Base-by-base conservation (phyloP, 306 rosid genomes). In the Cucurbita moschata region DNA sequence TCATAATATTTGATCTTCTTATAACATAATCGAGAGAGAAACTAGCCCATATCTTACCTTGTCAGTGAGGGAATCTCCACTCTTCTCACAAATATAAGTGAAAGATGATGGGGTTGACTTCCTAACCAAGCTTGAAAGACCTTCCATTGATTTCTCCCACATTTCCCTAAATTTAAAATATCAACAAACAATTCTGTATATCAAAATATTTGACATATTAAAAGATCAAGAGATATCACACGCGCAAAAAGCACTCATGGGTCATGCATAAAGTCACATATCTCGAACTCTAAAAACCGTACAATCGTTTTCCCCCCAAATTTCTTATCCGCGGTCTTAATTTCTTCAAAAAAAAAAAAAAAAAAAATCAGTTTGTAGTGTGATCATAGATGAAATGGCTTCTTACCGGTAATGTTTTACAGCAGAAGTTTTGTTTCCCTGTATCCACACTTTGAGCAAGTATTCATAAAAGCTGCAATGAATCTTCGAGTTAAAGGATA, bases 81-180 rank as follows among this genome's bases (percentile, higher is more conserved):
- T 88, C 90, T 89, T 95, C 90, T 95, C 99, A 75, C 99, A 91
- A 79, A 95, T 68, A 83, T 95, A 95, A 54, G 96, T 38, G 81
- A 91, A 95, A 75, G 99, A 91, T 66, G 97, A 95, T 68, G 99
- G 99, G 13, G 92, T 89, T 66, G 97, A 80, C 81, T 82, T 84
- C 87, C 88, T 82, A 67, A 91, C 76, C 87, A 95, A 84, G 85
- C 90, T 85, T 73, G 53, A 75, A 60, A 91, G 76, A 72, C 99
- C 99, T 77, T 74, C 88, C 99, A 95, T 95, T 63, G 99, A 95
- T 70, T 87, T 91, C 87, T 95, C 99, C 99, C 99, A 95, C 99
- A 95, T 95, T 79, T 95, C 99, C 82, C 99, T 95, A 90, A 75
- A 83, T 82, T 74, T 71, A 74, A 68, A 54, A 84, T 79, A 79